These are phyloP conservation scores for Chlamydomonas schloesseri DNA, from an alignment of 139 green algal genomes.

Conservation along the genomic window DNA sequence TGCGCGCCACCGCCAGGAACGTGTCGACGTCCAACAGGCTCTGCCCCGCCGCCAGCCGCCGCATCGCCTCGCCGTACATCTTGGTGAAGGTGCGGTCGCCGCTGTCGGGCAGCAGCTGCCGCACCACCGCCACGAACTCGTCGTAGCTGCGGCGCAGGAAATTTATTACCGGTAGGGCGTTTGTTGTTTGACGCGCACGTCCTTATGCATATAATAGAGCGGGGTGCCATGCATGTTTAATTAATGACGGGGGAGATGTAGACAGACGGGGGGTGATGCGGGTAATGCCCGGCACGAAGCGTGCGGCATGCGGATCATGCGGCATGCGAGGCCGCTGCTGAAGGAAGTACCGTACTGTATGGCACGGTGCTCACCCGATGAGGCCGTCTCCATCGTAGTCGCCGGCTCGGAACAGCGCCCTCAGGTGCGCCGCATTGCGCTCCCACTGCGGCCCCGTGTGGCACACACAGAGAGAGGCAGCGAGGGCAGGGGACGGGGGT, in stretches of 20 bases:
- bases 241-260: no score
- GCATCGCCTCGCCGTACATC: constrained; percentile 53
- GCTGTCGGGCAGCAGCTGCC: constrained; percentile 10
- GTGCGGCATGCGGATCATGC: no score
- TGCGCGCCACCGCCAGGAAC: constrained; percentile 31
- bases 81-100: constrained; percentile 16
- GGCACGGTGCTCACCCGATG: constrained; percentile 1
- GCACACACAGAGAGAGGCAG: no score
- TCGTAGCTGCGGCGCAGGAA: constrained; percentile 27
- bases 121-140: constrained; percentile 44
- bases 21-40: constrained; percentile 21
- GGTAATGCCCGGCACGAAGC: no score
- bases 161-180: no score
- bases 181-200: no score
- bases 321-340: no score
- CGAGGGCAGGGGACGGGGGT: no score
- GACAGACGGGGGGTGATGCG: no score
- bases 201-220: no score
- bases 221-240: no score
- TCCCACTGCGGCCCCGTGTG: constrained; percentile 42
- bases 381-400: constrained; percentile 56
- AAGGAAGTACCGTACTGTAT: no score
- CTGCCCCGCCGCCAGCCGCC: constrained; percentile 23
- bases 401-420: constrained; percentile 54
- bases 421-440: constrained; percentile 54